These are phyloP conservation scores for Xylaria sp. DNA, from an alignment of 2,329 filamentous ascomycete genomes.

Conservation along the genomic window DNA sequence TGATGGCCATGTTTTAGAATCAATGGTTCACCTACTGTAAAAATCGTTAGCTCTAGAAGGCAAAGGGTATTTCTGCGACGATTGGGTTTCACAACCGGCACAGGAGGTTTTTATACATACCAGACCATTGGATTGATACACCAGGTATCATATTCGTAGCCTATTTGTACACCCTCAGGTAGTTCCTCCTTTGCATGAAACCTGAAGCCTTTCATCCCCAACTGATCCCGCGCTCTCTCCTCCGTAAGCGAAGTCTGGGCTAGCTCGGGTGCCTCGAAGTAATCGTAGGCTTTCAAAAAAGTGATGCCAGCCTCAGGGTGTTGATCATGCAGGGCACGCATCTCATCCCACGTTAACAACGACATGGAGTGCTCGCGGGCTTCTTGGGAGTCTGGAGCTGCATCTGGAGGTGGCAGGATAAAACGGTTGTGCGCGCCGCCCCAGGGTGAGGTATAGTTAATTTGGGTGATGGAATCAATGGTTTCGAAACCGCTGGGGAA, in stretches of 20 bases:
- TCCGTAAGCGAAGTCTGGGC: conserved; percentile 47
- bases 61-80: too few relatives aligned
- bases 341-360: conserved; percentile 49
- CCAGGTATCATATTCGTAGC: conserved; percentile 59
- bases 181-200: conserved; percentile 46
- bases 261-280: conserved; percentile 53
- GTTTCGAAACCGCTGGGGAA: conserved; percentile 55
- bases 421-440: conserved; percentile 62
- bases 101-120: too few relatives aligned
- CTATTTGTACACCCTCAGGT: conserved; percentile 51
- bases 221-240: conserved; percentile 36
- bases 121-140: conserved; percentile 61
- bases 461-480: conserved; percentile 46
- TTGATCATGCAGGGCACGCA: conserved; percentile 42
- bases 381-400: conserved; percentile 36
- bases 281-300: conserved; percentile 56
- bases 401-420: conserved; percentile 47
- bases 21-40: too few relatives aligned
- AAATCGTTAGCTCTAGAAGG: too few relatives aligned
- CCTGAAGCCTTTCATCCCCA: conserved; percentile 48
- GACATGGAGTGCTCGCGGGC: conserved; percentile 52
- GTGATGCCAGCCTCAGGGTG: conserved; percentile 54
- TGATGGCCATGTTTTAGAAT: too few relatives aligned
- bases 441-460: conserved; percentile 64
- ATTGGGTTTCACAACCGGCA: too few relatives aligned